These are phyloP conservation scores for Coprinopsis sp. DNA, from an alignment of 768 basidiomycete genomes.

Conservation along the genomic window DNA sequence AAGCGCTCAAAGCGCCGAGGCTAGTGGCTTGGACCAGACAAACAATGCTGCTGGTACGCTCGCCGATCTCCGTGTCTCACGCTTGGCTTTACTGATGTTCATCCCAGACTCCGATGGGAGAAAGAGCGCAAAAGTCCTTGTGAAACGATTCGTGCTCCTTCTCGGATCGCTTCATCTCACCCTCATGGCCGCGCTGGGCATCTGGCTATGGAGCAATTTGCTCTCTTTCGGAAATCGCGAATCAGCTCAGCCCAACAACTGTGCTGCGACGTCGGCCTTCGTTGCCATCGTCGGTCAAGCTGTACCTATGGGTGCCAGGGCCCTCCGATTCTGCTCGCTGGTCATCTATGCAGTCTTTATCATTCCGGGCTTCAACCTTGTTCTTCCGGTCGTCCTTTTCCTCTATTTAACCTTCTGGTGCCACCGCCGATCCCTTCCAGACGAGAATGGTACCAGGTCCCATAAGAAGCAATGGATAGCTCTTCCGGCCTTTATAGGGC, in stretches of 20 bases:
- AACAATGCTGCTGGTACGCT: background rate
- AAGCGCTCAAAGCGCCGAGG: background rate
- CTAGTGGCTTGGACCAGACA: background rate
- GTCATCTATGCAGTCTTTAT: constrained; percentile 1
- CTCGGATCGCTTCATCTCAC: no score
- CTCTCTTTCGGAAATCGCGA: no score
- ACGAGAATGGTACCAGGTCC: background rate
- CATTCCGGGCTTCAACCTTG: constrained; percentile 2
- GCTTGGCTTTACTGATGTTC: background rate
- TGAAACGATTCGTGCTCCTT: no score
- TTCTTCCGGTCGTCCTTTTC: background rate
- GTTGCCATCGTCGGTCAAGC: background rate
- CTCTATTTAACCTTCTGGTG: background rate
- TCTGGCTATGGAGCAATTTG: no score
- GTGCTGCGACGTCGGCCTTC: no score
- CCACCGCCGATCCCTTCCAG: background rate
- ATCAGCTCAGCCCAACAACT: no score
- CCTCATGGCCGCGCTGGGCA: no score
- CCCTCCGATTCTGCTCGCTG: constrained; percentile 3
- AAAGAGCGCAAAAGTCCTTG: background rate
- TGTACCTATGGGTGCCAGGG: background rate
- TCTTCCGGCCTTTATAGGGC: no score
- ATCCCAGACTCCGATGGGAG: background rate
- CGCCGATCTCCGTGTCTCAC: background rate
- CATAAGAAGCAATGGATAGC: background rate